These are phyloP conservation scores for Clavariopsis aquatica DNA, from an alignment of 495 filamentous ascomycete species.

Conservation along the genomic window DNA sequence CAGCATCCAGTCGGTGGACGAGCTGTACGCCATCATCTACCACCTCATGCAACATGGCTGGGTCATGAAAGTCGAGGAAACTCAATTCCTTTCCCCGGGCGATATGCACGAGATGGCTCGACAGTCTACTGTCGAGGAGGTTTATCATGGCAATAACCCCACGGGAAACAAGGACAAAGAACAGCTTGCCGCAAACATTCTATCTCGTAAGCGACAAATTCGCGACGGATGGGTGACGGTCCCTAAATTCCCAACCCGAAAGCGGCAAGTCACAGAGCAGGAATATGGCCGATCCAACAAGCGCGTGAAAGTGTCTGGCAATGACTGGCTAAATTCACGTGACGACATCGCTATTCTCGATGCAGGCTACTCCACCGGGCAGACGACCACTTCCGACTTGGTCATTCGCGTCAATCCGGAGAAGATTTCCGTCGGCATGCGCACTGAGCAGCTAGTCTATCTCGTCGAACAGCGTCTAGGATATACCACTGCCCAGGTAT, in stretches of 20 bases:
- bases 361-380: not conserved
- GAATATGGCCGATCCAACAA: constrained; percentile 17
- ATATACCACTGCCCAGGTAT: constrained; percentile 69
- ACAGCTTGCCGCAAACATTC: not conserved
- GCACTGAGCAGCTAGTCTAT: constrained; percentile 71
- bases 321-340: constrained; percentile 1
- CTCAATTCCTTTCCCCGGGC: constrained; percentile 20
- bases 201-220: constrained; percentile 9
- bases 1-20: constrained; percentile 8
- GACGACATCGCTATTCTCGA: constrained; percentile 5
- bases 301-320: constrained; percentile 9
- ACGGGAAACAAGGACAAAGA: constrained; percentile 14
- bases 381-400: constrained; percentile 49
- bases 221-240: constrained; percentile 13
- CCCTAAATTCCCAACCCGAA: not conserved
- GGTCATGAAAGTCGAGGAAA: constrained; percentile 16
- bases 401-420: constrained; percentile 82
- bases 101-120: constrained; percentile 19
- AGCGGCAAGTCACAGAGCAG: constrained; percentile 6
- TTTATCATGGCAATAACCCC: not conserved
- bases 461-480: constrained; percentile 62
- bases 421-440: constrained; percentile 77
- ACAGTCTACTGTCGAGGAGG: constrained; percentile 1
- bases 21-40: constrained; percentile 19
- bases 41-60: constrained; percentile 21